Evolutionary conservation across 139 green algal genomes (phyloP).

Genomic region (Mesostigma viride): DNA sequence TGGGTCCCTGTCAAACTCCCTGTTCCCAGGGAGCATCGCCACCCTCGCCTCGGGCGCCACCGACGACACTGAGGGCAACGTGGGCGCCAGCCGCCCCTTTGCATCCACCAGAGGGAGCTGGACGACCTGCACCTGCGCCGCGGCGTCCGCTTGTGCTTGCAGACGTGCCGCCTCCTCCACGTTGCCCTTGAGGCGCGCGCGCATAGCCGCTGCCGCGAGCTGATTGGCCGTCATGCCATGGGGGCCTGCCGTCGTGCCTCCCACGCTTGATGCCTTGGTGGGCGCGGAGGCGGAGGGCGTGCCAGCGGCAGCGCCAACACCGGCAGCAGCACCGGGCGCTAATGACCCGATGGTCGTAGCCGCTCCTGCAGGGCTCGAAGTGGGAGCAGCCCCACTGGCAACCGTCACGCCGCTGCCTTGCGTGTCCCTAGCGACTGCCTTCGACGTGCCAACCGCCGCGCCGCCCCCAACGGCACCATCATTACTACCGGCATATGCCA

Average conservation of each 20-base stretch:
- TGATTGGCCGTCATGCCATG: constrained; percentile 36
- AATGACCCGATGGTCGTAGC: no score
- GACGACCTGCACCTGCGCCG: constrained; percentile 13
- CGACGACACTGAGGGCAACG: not conserved
- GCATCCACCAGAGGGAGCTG: constrained; percentile 54
- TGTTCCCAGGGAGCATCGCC: constrained; percentile 27
- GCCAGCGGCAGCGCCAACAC: not conserved
- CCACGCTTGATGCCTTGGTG: not conserved
- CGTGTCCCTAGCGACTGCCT: no score
- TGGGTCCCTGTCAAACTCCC: constrained; percentile 4
- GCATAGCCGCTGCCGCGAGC: constrained; percentile 46
- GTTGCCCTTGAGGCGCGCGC: constrained; percentile 40
- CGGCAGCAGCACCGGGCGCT: not conserved
- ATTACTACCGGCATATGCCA: not conserved
- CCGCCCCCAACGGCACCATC: not conserved
- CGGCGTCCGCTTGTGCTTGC: constrained; percentile 8
- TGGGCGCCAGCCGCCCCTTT: constrained; percentile 40
- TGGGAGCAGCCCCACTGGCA: no score
- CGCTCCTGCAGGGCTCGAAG: no score
- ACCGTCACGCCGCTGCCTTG: no score
- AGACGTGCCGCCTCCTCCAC: constrained; percentile 22
- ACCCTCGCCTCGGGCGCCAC: no score
- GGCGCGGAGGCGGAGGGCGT: no score
- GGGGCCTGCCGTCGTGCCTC: not conserved
- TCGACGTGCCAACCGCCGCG: no score